phyloP scores from a whole-genome alignment of 2,329 filamentous ascomycete genomes.

The Incumbomyces lentus region DNA sequence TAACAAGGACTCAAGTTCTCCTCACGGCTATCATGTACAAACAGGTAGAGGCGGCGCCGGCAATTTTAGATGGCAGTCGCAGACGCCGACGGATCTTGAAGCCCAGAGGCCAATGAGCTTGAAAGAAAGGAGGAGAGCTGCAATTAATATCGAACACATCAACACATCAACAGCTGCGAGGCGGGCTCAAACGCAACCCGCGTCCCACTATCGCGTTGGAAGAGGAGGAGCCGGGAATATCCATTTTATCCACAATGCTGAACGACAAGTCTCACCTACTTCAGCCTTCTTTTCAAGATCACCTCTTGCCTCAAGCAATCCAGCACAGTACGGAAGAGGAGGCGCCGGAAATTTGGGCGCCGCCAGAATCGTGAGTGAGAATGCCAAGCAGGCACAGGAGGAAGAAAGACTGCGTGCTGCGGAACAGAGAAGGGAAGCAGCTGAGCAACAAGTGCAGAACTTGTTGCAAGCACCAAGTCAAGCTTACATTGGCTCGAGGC shows the following conservation, averaged over 20 bases:
- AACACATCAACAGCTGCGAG: constrained; percentile 13
- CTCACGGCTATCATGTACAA: constrained; percentile 33
- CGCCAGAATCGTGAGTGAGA: constrained; percentile 8
- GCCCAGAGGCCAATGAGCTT: constrained; percentile 27
- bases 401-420: constrained; percentile 12
- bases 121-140: constrained; percentile 15
- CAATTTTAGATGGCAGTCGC: constrained; percentile 47
- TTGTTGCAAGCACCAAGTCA: constrained; percentile 17
- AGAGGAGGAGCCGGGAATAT: constrained; percentile 18
- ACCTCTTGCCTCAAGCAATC: constrained; percentile 20
- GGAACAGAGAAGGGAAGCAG: constrained; percentile 15
- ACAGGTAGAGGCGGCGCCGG: constrained; percentile 55
- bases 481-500: constrained; percentile 13
- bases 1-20: constrained; percentile 15
- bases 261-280: constrained; percentile 16
- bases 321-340: constrained; percentile 41
- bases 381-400: constrained; percentile 10
- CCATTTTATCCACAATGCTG: constrained; percentile 9
- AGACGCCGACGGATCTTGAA: constrained; percentile 32
- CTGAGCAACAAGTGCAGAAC: constrained; percentile 15
- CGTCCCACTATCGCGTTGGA: constrained; percentile 14
- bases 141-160: constrained; percentile 15
- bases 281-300: constrained; percentile 16
- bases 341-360: constrained; percentile 50
- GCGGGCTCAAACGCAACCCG: constrained; percentile 8